Evolutionary conservation across 176 grass and related monocot species (phyloP).

Genomic region (Chrysopogon serrulatus): DNA sequence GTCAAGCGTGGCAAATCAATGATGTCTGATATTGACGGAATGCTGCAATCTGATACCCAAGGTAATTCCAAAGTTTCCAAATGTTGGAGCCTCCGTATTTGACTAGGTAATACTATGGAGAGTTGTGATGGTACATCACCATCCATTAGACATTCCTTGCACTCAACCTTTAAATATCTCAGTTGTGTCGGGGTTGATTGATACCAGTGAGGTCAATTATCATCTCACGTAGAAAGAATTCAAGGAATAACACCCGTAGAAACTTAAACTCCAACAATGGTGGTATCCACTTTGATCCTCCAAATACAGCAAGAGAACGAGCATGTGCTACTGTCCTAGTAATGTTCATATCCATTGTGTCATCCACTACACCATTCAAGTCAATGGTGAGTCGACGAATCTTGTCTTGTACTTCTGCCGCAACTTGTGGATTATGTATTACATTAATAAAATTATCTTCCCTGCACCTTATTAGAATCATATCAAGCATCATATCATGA

Average conservation of each 20-base stretch:
- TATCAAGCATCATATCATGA: conserved; percentile 39
- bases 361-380: not conserved
- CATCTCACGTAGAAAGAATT: not conserved
- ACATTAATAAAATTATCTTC: conserved; percentile 39
- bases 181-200: not conserved
- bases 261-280: not conserved
- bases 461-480: conserved; percentile 3
- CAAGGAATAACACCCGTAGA: not conserved
- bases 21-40: not conserved
- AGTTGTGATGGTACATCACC: not conserved
- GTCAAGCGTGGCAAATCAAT: not conserved
- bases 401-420: not conserved
- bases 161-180: not conserved
- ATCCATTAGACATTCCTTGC: not conserved
- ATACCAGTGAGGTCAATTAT: not conserved
- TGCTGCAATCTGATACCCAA: not conserved
- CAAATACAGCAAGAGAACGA: not conserved
- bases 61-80: conserved; percentile 5
- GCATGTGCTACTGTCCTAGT: not conserved
- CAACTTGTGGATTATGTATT: not conserved
- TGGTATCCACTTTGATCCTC: not conserved
- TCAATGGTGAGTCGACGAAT: not conserved
- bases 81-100: not conserved
- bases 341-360: not conserved
- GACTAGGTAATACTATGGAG: not conserved